Base-by-base conservation (phyloP, 306 rosid species). In the Vicia sativa region DNA sequence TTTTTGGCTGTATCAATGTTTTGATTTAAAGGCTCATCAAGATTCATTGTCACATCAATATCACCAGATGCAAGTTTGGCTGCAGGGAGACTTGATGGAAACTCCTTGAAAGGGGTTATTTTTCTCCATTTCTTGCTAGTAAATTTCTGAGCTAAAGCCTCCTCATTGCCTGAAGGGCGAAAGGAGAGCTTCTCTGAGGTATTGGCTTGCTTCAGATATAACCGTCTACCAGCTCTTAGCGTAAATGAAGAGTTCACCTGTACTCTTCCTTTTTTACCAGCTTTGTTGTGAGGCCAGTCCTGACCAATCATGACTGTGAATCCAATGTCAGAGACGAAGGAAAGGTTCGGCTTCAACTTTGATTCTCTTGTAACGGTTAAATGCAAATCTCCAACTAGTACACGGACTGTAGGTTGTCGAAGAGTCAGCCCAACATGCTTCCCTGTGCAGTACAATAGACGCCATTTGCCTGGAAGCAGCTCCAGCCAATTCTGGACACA, bases 381-480 rank as follows among this genome's bases (percentile, higher is more conserved):
- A 79, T 82, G 84, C 78, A 88, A 93, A 6, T 90, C 80, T 39
- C 91, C 85, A 1, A 93, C 79, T 65, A 92, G 98, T 58, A 79
- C 98, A 15, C 88, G 87, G 9, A 81, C 70, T 39, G 92, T 85
- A 38, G 98, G 96, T 68, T 92, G 88, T 61, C 98, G 89, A 61
- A 92, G 84, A 70, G 96, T 87, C 69, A 90, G 80, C 34, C 96
- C 98, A 2, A 92, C 80, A 84, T 92, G 98, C 89, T 43, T 90
- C 76, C 98, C 98, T 0, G 98, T 92, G 73, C 90, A 86, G 78
- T 90, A 92, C 67, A 92, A 72, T 11, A 92, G 80, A 65, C 98
- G 93, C 98, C 98, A 92, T 83, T 87, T 92, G 71, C 98, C 98
- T 15, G 91, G 98, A 54, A 92, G 82, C 64, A 86, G 67, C 72